A percentile compares a stretch with the other conserved stretches of the same genome.
Conservation (phyloP, 1,284 basidiomycete genomes). For the Rhodotorula mucilaginosa region DNA sequence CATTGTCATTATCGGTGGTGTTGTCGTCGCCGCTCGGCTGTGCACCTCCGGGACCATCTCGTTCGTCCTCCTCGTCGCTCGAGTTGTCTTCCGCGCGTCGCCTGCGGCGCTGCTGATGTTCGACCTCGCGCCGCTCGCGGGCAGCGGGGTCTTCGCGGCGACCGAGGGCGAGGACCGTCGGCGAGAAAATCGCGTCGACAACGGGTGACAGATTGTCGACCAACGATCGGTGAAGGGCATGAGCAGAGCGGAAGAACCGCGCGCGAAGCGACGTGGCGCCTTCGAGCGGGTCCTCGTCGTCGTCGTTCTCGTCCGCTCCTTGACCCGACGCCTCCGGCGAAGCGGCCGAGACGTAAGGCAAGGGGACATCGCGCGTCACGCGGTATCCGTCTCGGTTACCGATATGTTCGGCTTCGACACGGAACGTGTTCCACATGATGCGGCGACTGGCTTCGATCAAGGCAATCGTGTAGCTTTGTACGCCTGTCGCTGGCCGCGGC, state of each 20-base stretch:
- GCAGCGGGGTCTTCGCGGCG: not conserved
- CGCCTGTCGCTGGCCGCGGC: conserved; percentile 10
- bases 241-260: conserved; percentile 20
- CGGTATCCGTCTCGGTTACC: conserved; percentile 37
- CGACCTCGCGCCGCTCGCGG: not conserved
- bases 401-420: conserved; percentile 42
- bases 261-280: not conserved
- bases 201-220: conserved; percentile 26
- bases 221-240: conserved; percentile 22
- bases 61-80: conserved; percentile 2
- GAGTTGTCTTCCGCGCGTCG: not conserved
- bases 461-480: conserved; percentile 34
- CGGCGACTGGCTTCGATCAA: conserved; percentile 34
- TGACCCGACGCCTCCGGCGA: conserved; percentile 16
- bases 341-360: conserved; percentile 34
- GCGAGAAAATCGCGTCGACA: not conserved
- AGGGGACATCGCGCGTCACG: conserved; percentile 38
- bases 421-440: conserved; percentile 38
- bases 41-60: not conserved
- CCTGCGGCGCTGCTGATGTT: conserved; percentile 6
- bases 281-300: conserved; percentile 5
- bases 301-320: conserved; percentile 14
- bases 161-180: not conserved
- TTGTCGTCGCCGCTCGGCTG: not conserved
- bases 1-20: not conserved